A percentile compares a stretch with the other conserved stretches of the same genome.
Evolutionary conservation across 2,329 filamentous ascomycete species (phyloP).

Genomic region (Aspergillus sp.): DNA sequence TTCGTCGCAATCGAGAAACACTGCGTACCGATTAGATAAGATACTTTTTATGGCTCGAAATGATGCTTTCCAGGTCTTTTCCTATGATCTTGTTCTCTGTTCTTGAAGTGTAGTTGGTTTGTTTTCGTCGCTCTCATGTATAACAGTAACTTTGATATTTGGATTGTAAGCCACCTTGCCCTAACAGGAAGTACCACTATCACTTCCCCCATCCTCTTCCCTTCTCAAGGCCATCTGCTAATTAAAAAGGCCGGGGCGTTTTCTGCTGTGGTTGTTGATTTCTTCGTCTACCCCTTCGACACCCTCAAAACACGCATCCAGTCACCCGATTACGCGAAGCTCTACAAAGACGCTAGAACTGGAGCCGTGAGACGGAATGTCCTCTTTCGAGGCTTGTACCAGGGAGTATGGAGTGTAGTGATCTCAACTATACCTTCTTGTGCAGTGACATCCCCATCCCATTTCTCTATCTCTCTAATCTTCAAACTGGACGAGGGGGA

Average conservation of each 20-base stretch:
- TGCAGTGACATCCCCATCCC: constrained; percentile 27
- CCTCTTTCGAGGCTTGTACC: constrained; percentile 72
- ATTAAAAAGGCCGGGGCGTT: constrained; percentile 69
- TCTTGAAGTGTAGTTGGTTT: neutral
- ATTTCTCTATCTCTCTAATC: neutral
- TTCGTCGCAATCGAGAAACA: neutral
- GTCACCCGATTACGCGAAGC: constrained; percentile 66
- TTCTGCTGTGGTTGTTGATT: constrained; percentile 80
- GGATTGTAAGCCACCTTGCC: constrained; percentile 44
- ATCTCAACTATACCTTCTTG: constrained; percentile 84
- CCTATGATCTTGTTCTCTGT: constrained; percentile 1
- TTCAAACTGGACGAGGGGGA: neutral
- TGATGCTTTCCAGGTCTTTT: constrained; percentile 2
- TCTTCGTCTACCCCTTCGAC: constrained; percentile 82
- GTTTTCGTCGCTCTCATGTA: constrained; percentile 29
- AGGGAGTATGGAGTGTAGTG: constrained; percentile 80
- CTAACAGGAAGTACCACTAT: no score
- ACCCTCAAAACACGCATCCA: constrained; percentile 86
- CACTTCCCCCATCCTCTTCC: neutral
- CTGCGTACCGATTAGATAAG: constrained; percentile 10
- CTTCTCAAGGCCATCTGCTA: neutral
- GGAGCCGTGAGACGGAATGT: constrained; percentile 51
- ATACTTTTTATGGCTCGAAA: neutral
- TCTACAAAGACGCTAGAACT: constrained; percentile 57
- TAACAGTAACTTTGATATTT: constrained; percentile 53